A percentile compares a stretch with the other conserved stretches of the same genome.
phyloP scores from a whole-genome alignment of 257 asterid genomes.

The Avicennia marina region DNA sequence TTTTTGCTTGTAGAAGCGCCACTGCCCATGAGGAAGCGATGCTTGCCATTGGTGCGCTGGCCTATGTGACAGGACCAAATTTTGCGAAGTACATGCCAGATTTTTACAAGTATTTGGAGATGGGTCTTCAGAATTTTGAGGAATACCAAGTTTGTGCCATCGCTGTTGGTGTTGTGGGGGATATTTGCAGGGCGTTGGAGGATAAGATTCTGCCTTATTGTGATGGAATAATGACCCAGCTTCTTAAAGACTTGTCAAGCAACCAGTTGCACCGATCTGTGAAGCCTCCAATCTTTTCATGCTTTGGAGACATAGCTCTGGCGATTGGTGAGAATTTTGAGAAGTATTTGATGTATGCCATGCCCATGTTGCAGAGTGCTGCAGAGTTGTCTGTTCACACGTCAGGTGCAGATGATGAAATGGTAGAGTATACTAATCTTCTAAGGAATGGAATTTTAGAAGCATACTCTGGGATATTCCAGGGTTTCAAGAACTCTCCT shows the following conservation, averaged over 20 bases:
- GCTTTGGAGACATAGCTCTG: conserved; percentile 76
- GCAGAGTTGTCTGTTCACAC: conserved; percentile 68
- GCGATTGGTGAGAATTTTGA: conserved; percentile 75
- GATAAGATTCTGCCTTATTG: conserved; percentile 62
- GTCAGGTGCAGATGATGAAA: conserved; percentile 65
- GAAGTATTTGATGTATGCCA: conserved; percentile 71
- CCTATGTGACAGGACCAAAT: conserved; percentile 59
- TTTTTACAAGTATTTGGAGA: conserved; percentile 73
- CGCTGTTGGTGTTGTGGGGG: conserved; percentile 77
- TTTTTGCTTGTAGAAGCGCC: conserved; percentile 73
- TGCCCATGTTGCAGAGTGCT: conserved; percentile 88
- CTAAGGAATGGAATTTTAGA: conserved; percentile 66
- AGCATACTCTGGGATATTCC: conserved; percentile 77
- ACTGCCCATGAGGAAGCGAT: conserved; percentile 84
- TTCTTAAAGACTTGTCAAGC: conserved; percentile 69
- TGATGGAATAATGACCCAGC: conserved; percentile 79
- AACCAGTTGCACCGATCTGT: conserved; percentile 75
- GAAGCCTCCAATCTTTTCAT: conserved; percentile 80
- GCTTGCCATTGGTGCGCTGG: conserved; percentile 88
- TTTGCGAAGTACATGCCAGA: conserved; percentile 68
- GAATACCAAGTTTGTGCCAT: conserved; percentile 83
- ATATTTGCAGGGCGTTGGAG: conserved; percentile 72
- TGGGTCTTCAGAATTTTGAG: conserved; percentile 82
- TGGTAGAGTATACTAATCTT: conserved; percentile 64
- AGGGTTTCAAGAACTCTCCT: conserved; percentile 74